Evolutionary conservation across 202 grass and related monocot species (phyloP).

Genomic region (Elaeis oleifera): DNA sequence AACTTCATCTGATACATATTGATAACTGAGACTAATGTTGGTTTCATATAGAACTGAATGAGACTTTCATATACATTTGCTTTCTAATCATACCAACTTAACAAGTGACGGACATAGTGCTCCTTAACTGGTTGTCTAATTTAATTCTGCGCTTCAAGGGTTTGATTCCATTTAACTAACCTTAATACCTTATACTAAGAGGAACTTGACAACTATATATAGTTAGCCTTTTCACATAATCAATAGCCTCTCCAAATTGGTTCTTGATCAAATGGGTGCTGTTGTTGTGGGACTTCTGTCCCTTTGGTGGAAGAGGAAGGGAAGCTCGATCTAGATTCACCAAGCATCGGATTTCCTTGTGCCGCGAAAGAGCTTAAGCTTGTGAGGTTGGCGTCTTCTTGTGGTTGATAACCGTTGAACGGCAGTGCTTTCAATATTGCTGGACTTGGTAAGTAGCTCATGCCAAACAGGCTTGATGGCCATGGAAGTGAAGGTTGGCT

Average conservation of each 20-base stretch:
- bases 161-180: too few species aligned
- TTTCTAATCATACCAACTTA: too few species aligned
- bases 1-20: too few species aligned
- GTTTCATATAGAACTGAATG: too few species aligned
- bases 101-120: too few species aligned
- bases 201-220: background rate
- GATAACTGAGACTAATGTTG: too few species aligned
- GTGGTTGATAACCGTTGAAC: slow-evolving; percentile 12
- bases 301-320: slow-evolving; percentile 26
- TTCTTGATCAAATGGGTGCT: slow-evolving; percentile 19
- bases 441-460: slow-evolving; percentile 16
- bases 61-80: too few species aligned
- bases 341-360: slow-evolving; percentile 20
- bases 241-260: slow-evolving; percentile 34
- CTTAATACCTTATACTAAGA: too few species aligned
- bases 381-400: slow-evolving; percentile 9
- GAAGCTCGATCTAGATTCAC: slow-evolving; percentile 20
- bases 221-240: slow-evolving; percentile 19
- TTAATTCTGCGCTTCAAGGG: too few species aligned
- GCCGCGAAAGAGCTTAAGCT: slow-evolving; percentile 20
- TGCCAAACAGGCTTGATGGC: slow-evolving; percentile 6
- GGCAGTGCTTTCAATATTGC: slow-evolving; percentile 29
- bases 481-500: slow-evolving; percentile 24
- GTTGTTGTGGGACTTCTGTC: slow-evolving; percentile 16
- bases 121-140: too few species aligned